Base-by-base conservation (phyloP, 106 monocot genomes). In the Allium cepa region DNA sequence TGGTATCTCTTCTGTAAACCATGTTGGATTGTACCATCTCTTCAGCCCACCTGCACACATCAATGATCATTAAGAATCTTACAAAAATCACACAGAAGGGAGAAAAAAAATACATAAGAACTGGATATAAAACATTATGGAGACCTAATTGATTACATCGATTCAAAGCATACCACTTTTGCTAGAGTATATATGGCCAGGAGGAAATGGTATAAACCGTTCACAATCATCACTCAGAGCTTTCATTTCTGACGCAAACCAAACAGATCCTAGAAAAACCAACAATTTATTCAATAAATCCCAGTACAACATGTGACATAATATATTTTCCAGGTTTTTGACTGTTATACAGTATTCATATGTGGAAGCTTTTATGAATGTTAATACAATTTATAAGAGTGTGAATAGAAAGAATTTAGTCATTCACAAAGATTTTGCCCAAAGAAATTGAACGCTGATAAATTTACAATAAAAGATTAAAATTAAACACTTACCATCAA, bases 1-100 rank as follows among this genome's bases (percentile, higher is more conserved):
- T 22, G 95, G 95, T 64, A 92, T 80, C 6, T 48, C 17, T 70
- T 96, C 95, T 17, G 85, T 73, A 76, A 58, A 96, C 95, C 95
- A 96, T 47, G 81, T 81, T 6, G 95, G 86, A 75, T 96, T 88
- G 68, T 91, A 91, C 95, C 95, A 96, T 51, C 88, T 88, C 51
- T 69, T 62, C 46, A 86, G 68, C 17, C 61, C 79, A 70, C 85
- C 85, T 86, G 59, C 45, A 55, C 0, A 62, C 36, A 36, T 36
- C 36, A 1, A 36, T 36, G 36, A 36, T 36, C 36, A 36, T 36
- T 36, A 36, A 36, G 36, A 36, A 5, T 36, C 36, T 4, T 36
- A 36, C 36, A 36, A 36, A 5, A 36, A 36, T 36, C 36, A 5
- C 36, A 36, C 36, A 36, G 47, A 62, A 62, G 13, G 46, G 17